Evolutionary conservation across 2,329 filamentous ascomycete genomes (phyloP).

Genomic region (Huntiella omanensis): DNA sequence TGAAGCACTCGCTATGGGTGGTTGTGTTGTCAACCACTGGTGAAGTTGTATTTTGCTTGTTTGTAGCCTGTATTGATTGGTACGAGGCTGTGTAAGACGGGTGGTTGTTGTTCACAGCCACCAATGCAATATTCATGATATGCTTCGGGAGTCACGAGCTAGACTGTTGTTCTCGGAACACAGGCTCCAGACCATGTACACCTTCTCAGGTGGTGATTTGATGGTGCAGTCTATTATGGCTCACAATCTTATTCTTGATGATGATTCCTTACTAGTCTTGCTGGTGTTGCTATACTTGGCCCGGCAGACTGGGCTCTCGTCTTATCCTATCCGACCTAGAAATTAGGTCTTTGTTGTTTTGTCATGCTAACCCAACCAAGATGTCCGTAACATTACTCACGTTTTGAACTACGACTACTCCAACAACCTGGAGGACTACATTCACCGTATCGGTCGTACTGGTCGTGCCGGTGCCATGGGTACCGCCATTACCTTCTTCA

Average conservation of each 20-base stretch:
- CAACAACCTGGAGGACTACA: constrained; percentile 98
- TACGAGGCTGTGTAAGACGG: not conserved
- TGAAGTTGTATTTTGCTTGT: too few relatives aligned
- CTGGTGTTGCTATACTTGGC: too few relatives aligned
- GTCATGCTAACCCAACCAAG: constrained; percentile 30
- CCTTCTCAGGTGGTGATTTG: not conserved
- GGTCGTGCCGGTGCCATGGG: constrained; percentile 86
- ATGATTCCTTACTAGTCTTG: too few relatives aligned
- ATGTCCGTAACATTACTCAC: constrained; percentile 99
- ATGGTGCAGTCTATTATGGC: not conserved
- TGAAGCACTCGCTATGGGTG: too few relatives aligned
- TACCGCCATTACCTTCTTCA: constrained; percentile 96
- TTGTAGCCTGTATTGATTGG: not conserved
- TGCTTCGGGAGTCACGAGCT: not conserved
- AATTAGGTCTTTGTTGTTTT: constrained; percentile 14
- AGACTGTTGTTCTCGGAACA: not conserved
- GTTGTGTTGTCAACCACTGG: too few relatives aligned
- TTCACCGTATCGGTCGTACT: constrained; percentile 90
- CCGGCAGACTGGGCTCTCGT: too few relatives aligned
- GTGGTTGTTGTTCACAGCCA: not conserved
- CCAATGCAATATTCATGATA: constrained; percentile 1
- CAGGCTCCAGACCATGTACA: not conserved
- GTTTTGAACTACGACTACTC: constrained; percentile 99
- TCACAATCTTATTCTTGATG: not conserved
- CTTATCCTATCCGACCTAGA: too few relatives aligned